Percentiles rank a stretch among this genome's conserved stretches.
Evolutionary conservation across 371 early-diverging fungal genomes (phyloP).

Genomic region (Zychaea mexicana): DNA sequence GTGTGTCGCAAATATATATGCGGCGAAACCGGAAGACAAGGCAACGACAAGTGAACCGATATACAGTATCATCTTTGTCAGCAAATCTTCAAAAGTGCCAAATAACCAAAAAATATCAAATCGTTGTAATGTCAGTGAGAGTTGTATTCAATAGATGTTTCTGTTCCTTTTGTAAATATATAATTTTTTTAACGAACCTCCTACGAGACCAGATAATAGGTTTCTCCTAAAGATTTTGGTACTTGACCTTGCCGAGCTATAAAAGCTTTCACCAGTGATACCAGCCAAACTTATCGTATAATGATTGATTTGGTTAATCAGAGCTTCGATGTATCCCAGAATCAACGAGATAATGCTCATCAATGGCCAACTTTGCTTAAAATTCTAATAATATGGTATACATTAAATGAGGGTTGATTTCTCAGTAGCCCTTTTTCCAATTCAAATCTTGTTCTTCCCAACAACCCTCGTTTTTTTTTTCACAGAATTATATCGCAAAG

Average conservation of each 20-base stretch:
- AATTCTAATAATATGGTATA: slow-evolving; percentile 26
- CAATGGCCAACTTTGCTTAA: slow-evolving; percentile 31
- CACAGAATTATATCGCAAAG: no score
- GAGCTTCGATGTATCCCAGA: slow-evolving; percentile 40
- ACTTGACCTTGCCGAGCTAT: slow-evolving; percentile 58
- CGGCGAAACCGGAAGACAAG: slow-evolving; percentile 59
- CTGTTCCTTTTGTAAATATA: background rate
- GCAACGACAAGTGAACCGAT: slow-evolving; percentile 59
- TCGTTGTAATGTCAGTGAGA: no score
- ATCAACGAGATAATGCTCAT: slow-evolving; percentile 23
- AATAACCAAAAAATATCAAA: no score
- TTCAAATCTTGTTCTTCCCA: background rate
- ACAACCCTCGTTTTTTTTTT: no score
- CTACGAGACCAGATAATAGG: slow-evolving; percentile 65
- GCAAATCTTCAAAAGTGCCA: no score
- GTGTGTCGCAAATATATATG: slow-evolving; percentile 69
- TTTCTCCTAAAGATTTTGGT: slow-evolving; percentile 78
- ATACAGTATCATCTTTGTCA: slow-evolving; percentile 56
- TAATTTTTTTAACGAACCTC: slow-evolving; percentile 35
- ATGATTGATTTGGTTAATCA: slow-evolving; percentile 66
- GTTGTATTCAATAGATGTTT: no score
- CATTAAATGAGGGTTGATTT: no score
- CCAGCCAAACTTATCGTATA: slow-evolving; percentile 75
- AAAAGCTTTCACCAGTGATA: slow-evolving; percentile 70
- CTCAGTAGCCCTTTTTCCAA: background rate